Conservation (phyloP, 805 yeast genomes). For the Teunomyces funiuensis region DNA sequence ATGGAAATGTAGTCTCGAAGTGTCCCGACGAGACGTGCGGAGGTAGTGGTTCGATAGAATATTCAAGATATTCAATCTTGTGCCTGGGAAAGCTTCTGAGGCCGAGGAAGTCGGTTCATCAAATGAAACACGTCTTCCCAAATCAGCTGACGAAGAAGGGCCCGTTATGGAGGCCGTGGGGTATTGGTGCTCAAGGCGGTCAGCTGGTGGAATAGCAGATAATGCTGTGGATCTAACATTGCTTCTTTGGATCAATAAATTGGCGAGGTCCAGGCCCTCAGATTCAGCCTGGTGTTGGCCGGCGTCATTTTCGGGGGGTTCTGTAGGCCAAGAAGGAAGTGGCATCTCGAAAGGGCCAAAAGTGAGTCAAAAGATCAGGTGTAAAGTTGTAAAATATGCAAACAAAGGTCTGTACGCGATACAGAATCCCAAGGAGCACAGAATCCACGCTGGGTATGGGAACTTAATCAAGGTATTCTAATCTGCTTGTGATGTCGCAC, state of each 20-base stretch:
- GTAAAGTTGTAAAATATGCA: not conserved
- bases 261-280: not conserved
- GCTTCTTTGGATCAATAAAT: not conserved
- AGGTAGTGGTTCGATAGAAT: constrained; percentile 14
- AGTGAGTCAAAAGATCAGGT: not conserved
- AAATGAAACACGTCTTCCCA: not conserved
- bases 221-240: not conserved
- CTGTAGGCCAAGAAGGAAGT: constrained; percentile 2
- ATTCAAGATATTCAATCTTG: constrained; percentile 13
- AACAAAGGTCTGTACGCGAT: not conserved
- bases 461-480: too few species aligned
- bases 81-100: constrained; percentile 2
- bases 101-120: not conserved
- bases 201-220: not conserved
- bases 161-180: not conserved
- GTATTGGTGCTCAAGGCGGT: not conserved
- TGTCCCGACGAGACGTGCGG: constrained; percentile 7
- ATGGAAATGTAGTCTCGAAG: not conserved
- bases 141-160: not conserved
- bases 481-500: not conserved
- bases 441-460: not conserved
- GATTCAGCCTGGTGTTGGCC: not conserved
- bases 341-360: not conserved
- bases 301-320: constrained; percentile 4
- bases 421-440: not conserved